phyloP scores from a whole-genome alignment of 108 stramenopile species.

The Cylindrotheca closterium region DNA sequence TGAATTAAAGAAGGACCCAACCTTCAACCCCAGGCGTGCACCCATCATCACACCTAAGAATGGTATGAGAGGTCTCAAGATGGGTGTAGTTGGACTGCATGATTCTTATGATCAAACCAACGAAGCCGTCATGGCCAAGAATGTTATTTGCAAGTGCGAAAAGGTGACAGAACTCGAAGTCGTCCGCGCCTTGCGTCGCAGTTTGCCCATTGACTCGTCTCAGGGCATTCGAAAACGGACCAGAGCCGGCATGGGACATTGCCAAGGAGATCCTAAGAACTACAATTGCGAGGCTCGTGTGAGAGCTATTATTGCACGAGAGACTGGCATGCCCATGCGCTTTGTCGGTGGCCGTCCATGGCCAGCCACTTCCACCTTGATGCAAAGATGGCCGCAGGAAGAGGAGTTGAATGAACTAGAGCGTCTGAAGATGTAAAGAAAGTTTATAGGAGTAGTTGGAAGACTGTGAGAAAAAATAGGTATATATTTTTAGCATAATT shows the following conservation, averaged over 20 bases:
- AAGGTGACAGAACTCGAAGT: conserved; percentile 80
- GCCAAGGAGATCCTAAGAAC: conserved; percentile 68
- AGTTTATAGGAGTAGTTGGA: no score
- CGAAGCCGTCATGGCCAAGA: conserved; percentile 57
- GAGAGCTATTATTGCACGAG: conserved; percentile 67
- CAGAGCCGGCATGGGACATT: conserved; percentile 78
- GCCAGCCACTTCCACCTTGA: conserved; percentile 74
- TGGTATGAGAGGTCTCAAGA: conserved; percentile 65
- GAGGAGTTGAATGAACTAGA: conserved; percentile 54
- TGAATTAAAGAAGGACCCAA: conserved; percentile 36
- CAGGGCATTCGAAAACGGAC: conserved; percentile 78
- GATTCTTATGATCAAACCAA: conserved; percentile 55
- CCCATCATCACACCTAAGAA: conserved; percentile 77
- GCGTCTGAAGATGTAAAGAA: no score
- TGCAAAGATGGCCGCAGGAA: conserved; percentile 72
- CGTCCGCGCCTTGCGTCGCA: conserved; percentile 67
- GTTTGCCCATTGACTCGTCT: conserved; percentile 70
- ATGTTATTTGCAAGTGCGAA: conserved; percentile 82
- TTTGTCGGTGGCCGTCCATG: conserved; percentile 71
- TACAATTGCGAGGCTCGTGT: conserved; percentile 77
- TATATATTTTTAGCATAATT: no score
- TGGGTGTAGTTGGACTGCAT: conserved; percentile 67
- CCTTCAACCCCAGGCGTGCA: conserved; percentile 75
- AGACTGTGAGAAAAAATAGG: no score
- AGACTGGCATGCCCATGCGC: conserved; percentile 51